phyloP scores from a whole-genome alignment of 2,329 filamentous ascomycete genomes.

The Neofusicoccum sp. region DNA sequence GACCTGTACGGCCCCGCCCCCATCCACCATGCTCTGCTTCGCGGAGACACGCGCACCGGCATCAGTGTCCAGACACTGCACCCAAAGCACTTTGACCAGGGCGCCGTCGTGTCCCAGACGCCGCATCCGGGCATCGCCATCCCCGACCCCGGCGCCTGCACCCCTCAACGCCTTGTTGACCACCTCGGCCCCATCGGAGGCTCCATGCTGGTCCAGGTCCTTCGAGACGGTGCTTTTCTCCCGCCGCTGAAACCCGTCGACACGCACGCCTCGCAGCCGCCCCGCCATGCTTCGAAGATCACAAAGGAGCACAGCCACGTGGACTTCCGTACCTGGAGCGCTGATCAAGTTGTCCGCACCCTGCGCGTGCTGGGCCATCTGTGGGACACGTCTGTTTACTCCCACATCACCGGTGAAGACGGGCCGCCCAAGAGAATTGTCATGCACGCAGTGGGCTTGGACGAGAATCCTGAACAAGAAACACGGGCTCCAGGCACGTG shows the following conservation, averaged over 20 bases:
- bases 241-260: constrained; percentile 52
- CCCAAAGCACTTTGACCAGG: constrained; percentile 72
- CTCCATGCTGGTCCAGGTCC: constrained; percentile 64
- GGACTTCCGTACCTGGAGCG: constrained; percentile 56
- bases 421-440: background rate
- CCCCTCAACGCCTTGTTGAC: constrained; percentile 50
- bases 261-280: constrained; percentile 27
- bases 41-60: constrained; percentile 61
- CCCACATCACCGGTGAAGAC: background rate
- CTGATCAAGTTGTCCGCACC: constrained; percentile 53
- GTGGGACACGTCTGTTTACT: constrained; percentile 53
- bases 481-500: background rate
- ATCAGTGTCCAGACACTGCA: constrained; percentile 87
- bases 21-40: constrained; percentile 77
- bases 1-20: constrained; percentile 85
- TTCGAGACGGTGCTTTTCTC: constrained; percentile 64
- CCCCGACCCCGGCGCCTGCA: constrained; percentile 46
- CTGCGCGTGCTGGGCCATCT: constrained; percentile 62
- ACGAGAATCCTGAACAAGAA: background rate
- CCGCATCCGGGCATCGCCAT: constrained; percentile 56
- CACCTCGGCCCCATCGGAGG: constrained; percentile 65
- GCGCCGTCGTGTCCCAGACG: constrained; percentile 68
- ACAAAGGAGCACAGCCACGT: constrained; percentile 62
- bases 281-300: constrained; percentile 69
- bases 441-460: background rate